These are phyloP conservation scores for Paramecium primaurelia DNA, from an alignment of 73 alveolate species.

Conservation along the genomic window DNA sequence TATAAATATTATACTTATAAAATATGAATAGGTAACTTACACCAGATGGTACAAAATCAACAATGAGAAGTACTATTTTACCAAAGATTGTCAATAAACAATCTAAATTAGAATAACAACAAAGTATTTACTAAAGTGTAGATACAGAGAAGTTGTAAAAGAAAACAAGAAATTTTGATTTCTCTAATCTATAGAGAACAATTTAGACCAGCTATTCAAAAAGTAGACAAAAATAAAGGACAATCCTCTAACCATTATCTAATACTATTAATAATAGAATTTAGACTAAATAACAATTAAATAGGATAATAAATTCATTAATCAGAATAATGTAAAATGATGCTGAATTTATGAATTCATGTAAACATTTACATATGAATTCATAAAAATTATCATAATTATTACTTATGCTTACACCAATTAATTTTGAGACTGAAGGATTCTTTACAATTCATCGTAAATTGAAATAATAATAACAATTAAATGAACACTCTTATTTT, in stretches of 20 bases:
- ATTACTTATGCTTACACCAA: not conserved
- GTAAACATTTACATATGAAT: not conserved
- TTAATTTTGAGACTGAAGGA: not conserved
- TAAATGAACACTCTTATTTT: not conserved
- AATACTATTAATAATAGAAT: not conserved
- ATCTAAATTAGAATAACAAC: not conserved
- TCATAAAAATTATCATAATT: not conserved
- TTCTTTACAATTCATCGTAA: slow-evolving; percentile 4
- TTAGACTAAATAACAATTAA: not conserved
- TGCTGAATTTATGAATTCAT: not conserved
- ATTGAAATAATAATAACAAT: not conserved
- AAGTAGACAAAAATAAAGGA: not conserved
- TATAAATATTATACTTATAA: not conserved
- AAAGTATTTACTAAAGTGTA: not conserved
- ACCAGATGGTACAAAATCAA: slow-evolving; percentile 34
- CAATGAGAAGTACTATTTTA: not conserved
- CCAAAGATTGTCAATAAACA: not conserved
- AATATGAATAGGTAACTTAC: slow-evolving; percentile 38
- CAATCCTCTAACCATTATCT: not conserved
- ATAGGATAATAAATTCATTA: not conserved
- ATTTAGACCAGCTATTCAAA: not conserved
- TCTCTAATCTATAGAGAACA: slow-evolving; percentile 6
- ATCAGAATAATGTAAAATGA: not conserved
- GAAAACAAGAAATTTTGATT: slow-evolving; percentile 24
- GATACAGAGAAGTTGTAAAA: not conserved